Conservation (phyloP, 2,329 filamentous ascomycete genomes). For the Ascochyta lentis region DNA sequence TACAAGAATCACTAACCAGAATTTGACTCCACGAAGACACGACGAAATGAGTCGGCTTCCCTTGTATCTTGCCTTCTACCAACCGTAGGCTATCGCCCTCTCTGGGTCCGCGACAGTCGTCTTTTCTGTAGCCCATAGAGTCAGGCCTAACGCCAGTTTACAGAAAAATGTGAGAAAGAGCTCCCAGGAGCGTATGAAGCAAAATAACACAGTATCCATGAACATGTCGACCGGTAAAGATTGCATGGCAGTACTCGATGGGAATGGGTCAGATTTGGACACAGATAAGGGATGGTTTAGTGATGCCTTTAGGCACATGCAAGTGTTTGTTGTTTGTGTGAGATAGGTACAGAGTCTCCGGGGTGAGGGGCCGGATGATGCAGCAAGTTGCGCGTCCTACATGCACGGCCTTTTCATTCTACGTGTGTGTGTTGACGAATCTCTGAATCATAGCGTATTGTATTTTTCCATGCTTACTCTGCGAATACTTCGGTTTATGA, state of each 20-base stretch:
- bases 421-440: conserved; percentile 7
- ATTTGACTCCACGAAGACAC: no score
- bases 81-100: conserved; percentile 1
- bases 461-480: neutral
- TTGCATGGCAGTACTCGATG: neutral
- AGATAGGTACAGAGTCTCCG: conserved; percentile 4
- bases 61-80: neutral
- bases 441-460: conserved; percentile 1
- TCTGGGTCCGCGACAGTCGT: neutral
- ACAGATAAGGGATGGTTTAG: neutral
- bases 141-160: neutral
- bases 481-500: neutral
- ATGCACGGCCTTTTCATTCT: conserved; percentile 2
- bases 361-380: conserved; percentile 15
- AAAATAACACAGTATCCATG: neutral
- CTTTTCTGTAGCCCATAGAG: conserved; percentile 6
- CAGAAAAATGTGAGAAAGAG: conserved; percentile 3
- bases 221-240: conserved; percentile 1
- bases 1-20: neutral
- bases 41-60: neutral
- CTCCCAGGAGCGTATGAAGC: conserved; percentile 6
- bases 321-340: neutral
- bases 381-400: conserved; percentile 10
- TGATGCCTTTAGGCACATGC: neutral
- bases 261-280: neutral